Base-by-base conservation (phyloP, 768 basidiomycete species). In the Lyophyllum decastes region DNA sequence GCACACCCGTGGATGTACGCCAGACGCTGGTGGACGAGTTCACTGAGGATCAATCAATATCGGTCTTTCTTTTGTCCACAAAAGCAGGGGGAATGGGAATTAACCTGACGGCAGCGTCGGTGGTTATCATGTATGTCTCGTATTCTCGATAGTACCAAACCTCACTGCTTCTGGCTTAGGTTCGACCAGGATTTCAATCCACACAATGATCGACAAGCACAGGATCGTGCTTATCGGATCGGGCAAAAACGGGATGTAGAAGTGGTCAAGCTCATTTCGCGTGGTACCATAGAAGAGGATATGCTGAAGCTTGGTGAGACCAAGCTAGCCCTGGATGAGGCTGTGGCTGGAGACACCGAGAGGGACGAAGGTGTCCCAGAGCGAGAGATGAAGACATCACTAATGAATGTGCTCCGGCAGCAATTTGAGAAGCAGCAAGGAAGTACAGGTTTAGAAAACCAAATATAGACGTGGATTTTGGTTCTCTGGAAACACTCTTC, bases 111-210 rank as follows among this genome's bases (percentile, higher is more conserved):
- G 94, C 95, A 2, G 95, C 96, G 1, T 95, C 92, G 45, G 94
- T 95, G 38, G 96, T 99, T 41, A 90, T 98, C 66, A 90, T 95
- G 90, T 90, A 59, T 45, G 85, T 22, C 38, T 30, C 4, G 54
- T 60, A 50, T 48, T 54, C 48, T 30, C 16, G 16, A 14, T 47
- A 7, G 45, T 27, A n/a, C 41, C 25, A 35, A 43, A 24, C 41
- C 25, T 54, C 35, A 24, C 54, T n/a, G 8, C 26, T 25, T 43
- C 51, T 70, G 57, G 9, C 43, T 26, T 57, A 91, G 89, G 85
- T 97, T 95, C 68, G 96, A 99, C 69, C 95, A 96, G 68, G 96
- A 98, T 70, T 99, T 98, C 75, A 98, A 98, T 70, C 92, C 92
- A 3, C 92, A 94, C 74, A 99, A 99, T 70, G 97, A 98, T 73